A percentile compares a stretch with the other conserved stretches of the same genome.
Conservation (phyloP, 345 rosid genomes). For the Eucalyptus melliodora region DNA sequence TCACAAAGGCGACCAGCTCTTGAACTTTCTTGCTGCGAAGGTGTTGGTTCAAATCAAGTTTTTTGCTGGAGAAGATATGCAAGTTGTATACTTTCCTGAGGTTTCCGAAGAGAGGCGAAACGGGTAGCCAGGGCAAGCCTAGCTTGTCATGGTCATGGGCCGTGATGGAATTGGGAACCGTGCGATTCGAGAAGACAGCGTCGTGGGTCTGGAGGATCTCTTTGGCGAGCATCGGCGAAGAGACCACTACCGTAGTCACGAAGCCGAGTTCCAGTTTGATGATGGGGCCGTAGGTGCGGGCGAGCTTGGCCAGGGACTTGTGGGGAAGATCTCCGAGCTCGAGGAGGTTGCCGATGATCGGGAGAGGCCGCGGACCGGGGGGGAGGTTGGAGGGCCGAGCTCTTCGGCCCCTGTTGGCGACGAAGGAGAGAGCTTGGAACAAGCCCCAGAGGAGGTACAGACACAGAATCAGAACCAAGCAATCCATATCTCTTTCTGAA, state of each 20-base stretch:
- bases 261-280: constrained; percentile 21
- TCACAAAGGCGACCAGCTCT: not conserved
- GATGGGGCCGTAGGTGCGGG: constrained; percentile 19
- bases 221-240: constrained; percentile 20
- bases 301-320: constrained; percentile 9
- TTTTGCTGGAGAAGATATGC: constrained; percentile 7
- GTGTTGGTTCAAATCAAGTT: constrained; percentile 10
- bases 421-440: not conserved
- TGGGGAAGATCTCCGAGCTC: constrained; percentile 20
- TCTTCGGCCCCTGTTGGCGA: not conserved
- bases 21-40: not conserved
- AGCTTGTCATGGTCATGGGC: constrained; percentile 9
- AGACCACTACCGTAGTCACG: constrained; percentile 11
- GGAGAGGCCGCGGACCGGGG: constrained; percentile 16
- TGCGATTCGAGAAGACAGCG: constrained; percentile 4
- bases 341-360: constrained; percentile 23
- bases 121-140: constrained; percentile 17
- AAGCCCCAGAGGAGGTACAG: not conserved
- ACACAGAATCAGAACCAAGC: not conserved
- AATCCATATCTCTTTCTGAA: not conserved
- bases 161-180: not conserved
- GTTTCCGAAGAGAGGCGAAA: constrained; percentile 15
- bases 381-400: not conserved
- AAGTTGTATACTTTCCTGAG: constrained; percentile 12
- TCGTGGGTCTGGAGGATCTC: constrained; percentile 29